Evolutionary conservation across 2,329 filamentous ascomycete genomes (phyloP), one percentile per base, ranked within the genome.

Genomic region (Aspergillus jensenii): DNA sequence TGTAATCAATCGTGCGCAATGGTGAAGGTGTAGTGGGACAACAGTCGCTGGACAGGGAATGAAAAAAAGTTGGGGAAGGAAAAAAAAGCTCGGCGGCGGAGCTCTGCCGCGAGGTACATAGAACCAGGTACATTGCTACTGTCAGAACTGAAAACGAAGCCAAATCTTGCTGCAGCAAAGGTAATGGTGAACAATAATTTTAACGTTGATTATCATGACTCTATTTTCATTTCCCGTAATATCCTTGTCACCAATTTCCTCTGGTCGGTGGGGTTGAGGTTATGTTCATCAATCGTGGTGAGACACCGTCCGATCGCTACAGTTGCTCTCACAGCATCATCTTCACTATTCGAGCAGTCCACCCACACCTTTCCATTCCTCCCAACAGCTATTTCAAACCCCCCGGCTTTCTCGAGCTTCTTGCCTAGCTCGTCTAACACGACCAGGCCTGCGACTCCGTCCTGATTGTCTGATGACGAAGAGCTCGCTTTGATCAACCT

Each of bases 301-400:
- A 99, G 79, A 44, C 91, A 90, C 65, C 85, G 86, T 1, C 93
- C 93, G 56, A 98, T 90, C 1, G 86, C 83, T 61, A 96, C 79
- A 7, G 92, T 88, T 33, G 86, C 87, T 76, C 84, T 89, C 39
- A 88, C 78, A 14, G 72, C 70, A 56, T 60, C 64, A 31, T 76
- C 73, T 61, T 81, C 89, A 27, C 89, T 90, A 57, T 76, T 74
- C 5, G 76, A 75, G 64, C 89, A 92, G 69, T 93, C 88, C 14
- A 98, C 90, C 92, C 95, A 98, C 21, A 98, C 84, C 73, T 86
- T 88, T 41, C 95, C 95, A 74, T 99, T 99, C 69, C 91, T 86
- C 17, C 95, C 95, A 8, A 96, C 90, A 0, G 93, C 93, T 59
- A 96, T 90, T 80, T 99, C 95, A 73, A 98, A 99, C 19, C 90